Base-by-base conservation (phyloP, 768 basidiomycete species). In the Pisolithus albus region DNA sequence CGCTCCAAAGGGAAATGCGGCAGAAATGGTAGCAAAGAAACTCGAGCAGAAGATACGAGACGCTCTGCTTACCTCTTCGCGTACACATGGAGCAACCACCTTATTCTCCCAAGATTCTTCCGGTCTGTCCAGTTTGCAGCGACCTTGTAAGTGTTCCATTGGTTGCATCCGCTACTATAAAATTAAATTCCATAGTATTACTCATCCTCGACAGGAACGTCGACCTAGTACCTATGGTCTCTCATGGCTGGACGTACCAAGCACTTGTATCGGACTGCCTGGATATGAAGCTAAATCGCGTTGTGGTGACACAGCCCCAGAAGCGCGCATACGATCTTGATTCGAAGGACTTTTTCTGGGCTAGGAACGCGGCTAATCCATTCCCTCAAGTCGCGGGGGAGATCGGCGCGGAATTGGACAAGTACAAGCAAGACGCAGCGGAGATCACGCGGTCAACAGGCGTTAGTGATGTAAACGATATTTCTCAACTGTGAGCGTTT, bases 341-440 rank as follows among this genome's bases (percentile, higher is more conserved):
- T 69, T 85, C 91, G 19, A 97, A 95, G 62, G 96, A 99, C 68
- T 99, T 96, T 71, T 99, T 99, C 75, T 99, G 96, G 96, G 87
- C 84, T 2, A 92, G 89, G 65, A 96, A 98, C 62, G 92, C 94
- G 1, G 84, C 90, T 7, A 91, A 88, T 54, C 95, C 95, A 5
- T 99, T 99, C 77, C 96, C 96, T 37, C 91, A 96, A 59, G 96
- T 99, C 4, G 95, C 96, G 2, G 96, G 96, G 64, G 95, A 98
- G 56, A 97, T 99, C 48, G 92, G 99, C 61, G 60, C 76, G 6
- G 96, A 97, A 67, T 70, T 98, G 58, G 92, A 86, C 69, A 84
- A 84, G 69, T 95, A 87, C 62, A 98, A 97, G 72, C 82, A 88
- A 61, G 96, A 99, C 61, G 93, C 96, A 5, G 92, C 92, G 16